Conservation (phyloP, 2,329 filamentous ascomycete genomes). For the Pseudogymnoascus sp. region DNA sequence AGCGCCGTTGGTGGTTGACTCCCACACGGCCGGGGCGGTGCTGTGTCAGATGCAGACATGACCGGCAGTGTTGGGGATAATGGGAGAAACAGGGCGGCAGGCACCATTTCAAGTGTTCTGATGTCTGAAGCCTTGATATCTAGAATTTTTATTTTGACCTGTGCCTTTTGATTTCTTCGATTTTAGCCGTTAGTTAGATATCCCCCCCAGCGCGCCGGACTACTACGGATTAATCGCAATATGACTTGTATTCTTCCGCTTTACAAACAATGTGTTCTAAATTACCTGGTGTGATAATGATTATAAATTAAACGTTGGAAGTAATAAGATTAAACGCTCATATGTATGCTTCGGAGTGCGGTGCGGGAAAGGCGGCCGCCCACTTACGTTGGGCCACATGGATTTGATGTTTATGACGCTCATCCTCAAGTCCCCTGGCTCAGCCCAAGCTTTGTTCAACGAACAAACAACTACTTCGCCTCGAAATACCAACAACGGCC, state of each 20-base stretch:
- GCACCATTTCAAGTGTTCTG: not conserved
- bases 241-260: not conserved
- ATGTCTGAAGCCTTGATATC: not conserved
- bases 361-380: constrained; percentile 8
- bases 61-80: not conserved
- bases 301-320: not conserved
- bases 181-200: not conserved
- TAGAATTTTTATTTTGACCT: not conserved
- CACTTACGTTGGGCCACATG: constrained; percentile 9
- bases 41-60: not conserved
- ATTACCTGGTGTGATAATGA: not conserved
- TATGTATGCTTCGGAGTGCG: not conserved
- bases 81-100: not conserved
- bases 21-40: not conserved
- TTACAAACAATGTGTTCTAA: not conserved
- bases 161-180: too few species aligned
- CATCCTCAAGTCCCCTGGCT: constrained; percentile 3
- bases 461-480: constrained; percentile 4
- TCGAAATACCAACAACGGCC: constrained; percentile 1
- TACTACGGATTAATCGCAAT: not conserved
- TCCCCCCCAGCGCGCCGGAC: not conserved
- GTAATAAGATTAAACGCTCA: not conserved
- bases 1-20: not conserved
- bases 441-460: constrained; percentile 9
- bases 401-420: constrained; percentile 12